Percentiles rank a stretch among this genome's conserved stretches.
Evolutionary conservation across 2,329 filamentous ascomycete species (phyloP).

Genomic region (Colletotrichum paranaense): DNA sequence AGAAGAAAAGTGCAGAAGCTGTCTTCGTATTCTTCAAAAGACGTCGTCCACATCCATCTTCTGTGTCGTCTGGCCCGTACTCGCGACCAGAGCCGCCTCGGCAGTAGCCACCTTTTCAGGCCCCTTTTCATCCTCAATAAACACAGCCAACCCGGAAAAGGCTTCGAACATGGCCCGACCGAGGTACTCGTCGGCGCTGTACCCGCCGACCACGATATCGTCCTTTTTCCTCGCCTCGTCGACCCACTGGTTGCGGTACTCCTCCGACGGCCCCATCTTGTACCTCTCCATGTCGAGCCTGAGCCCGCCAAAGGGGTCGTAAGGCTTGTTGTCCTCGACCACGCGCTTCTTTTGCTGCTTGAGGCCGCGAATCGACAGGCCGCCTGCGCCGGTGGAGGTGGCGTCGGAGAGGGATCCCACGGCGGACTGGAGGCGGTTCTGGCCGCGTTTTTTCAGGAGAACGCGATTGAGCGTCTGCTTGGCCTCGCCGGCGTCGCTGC

Average conservation of each 20-base stretch:
- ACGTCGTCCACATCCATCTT: slow-evolving; percentile 62
- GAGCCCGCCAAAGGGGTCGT: slow-evolving; percentile 89
- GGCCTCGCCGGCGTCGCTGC: slow-evolving; percentile 69
- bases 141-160: slow-evolving; percentile 89
- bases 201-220: slow-evolving; percentile 81
- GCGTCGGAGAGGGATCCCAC: slow-evolving; percentile 46
- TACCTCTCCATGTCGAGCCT: slow-evolving; percentile 77
- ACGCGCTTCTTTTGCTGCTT: slow-evolving; percentile 65
- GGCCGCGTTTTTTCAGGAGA: slow-evolving; percentile 79
- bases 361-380: slow-evolving; percentile 81
- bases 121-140: slow-evolving; percentile 81
- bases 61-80: slow-evolving; percentile 42
- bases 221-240: slow-evolving; percentile 74
- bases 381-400: slow-evolving; percentile 40
- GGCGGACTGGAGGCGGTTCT: slow-evolving; percentile 50
- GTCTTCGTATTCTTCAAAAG: neutral
- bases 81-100: slow-evolving; percentile 49
- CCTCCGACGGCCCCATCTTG: slow-evolving; percentile 64
- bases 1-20: neutral
- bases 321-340: slow-evolving; percentile 76
- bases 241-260: slow-evolving; percentile 82
- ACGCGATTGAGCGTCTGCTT: slow-evolving; percentile 69
- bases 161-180: slow-evolving; percentile 85
- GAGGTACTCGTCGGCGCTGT: slow-evolving; percentile 85
- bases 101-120: slow-evolving; percentile 48